Evolutionary conservation across 129 eudicot species (phyloP), one percentile per base, ranked within the genome.

Genomic region (Centella asiatica): DNA sequence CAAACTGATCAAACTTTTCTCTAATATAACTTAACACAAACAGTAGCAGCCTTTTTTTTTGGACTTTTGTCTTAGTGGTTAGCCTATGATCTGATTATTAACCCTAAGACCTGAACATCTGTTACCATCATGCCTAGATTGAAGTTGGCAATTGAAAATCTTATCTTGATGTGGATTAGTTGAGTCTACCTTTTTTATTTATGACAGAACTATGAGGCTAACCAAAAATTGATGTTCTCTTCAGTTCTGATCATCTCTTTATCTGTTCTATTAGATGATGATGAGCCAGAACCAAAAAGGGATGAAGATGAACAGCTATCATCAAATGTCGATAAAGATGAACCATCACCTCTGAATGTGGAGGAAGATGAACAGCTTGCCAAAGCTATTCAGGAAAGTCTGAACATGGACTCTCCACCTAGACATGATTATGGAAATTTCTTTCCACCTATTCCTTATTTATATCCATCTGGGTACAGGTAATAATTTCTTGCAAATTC

Each of bases 291-390:
- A 9, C 63, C 63, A 25, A 31, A 56, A 29, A 15, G 28, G 61
- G 61, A 56, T 2, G 62, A 28, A 28, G 42, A 37, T 37, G 42
- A 7, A 37, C 42, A 37, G 42, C 42, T 7, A n/a, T n/a, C n/a
- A n/a, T n/a, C n/a, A n/a, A n/a, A n/a, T n/a, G n/a, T n/a, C n/a
- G n/a, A n/a, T n/a, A n/a, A n/a, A n/a, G n/a, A n/a, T n/a, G n/a
- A n/a, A n/a, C n/a, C n/a, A n/a, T n/a, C n/a, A n/a, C n/a, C n/a
- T n/a, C n/a, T n/a, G n/a, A n/a, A 71, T 59, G 42, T 85, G 76
- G 88, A 80, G 60, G 96, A 93, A 71, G 96, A 93, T 80, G 96
- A 93, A 77, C 77, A 61, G 56, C 92, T 93, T 20, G 92, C 99
- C 29, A 85, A 69, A 73, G 95, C 96, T 36, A 80, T 87, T 76